phyloP scores from a whole-genome alignment of 331 rosid species.

The Rhamnella rubrinervis region DNA sequence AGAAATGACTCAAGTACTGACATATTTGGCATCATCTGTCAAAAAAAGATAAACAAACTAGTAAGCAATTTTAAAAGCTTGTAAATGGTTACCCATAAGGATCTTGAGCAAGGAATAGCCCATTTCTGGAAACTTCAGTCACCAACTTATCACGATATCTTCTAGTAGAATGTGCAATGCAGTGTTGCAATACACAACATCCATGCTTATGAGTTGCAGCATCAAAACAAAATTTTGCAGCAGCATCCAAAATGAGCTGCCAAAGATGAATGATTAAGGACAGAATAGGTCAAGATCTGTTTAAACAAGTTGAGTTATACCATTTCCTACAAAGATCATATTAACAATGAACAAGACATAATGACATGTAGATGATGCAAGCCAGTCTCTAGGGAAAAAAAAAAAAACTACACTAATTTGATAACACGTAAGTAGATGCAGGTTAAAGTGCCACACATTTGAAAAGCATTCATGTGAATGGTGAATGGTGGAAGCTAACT shows the following conservation, averaged over 20 bases:
- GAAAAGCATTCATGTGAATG: neutral
- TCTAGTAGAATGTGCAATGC: constrained; percentile 56
- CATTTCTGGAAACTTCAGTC: constrained; percentile 55
- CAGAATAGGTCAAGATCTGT: constrained; percentile 3
- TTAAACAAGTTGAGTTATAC: neutral
- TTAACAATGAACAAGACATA: neutral
- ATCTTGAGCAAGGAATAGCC: constrained; percentile 65
- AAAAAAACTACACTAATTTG: neutral
- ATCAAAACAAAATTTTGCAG: constrained; percentile 48
- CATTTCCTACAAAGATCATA: constrained; percentile 10
- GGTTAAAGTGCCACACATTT: neutral
- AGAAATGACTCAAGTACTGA: neutral
- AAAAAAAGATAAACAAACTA: neutral
- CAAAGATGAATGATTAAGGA: constrained; percentile 14
- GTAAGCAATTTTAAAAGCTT: neutral
- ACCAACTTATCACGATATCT: constrained; percentile 44
- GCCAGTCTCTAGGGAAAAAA: neutral
- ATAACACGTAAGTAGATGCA: neutral
- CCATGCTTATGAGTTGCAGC: constrained; percentile 82
- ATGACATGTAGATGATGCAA: neutral
- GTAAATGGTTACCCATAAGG: constrained; percentile 58
- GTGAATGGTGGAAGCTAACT: neutral
- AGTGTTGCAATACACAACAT: constrained; percentile 72
- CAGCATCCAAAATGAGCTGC: constrained; percentile 71
- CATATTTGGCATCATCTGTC: neutral